Evolutionary conservation across 2,329 filamentous ascomycete genomes (phyloP).

Genomic region (Zasmidium cellare): DNA sequence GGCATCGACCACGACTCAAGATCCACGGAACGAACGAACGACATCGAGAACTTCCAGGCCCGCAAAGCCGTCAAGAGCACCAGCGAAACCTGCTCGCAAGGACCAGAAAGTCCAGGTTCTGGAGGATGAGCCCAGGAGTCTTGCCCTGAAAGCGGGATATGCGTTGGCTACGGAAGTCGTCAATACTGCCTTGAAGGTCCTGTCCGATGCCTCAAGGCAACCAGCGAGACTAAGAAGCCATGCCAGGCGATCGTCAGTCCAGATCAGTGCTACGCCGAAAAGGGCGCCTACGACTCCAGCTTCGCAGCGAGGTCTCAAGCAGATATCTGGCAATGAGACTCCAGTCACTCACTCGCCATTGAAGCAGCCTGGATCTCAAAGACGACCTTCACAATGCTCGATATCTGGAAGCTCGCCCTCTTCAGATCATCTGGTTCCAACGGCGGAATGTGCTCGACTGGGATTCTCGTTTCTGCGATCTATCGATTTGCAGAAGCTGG

Average conservation of each 20-base stretch:
- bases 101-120: constrained; percentile 36
- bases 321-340: constrained; percentile 50
- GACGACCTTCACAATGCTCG: constrained; percentile 2
- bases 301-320: constrained; percentile 36
- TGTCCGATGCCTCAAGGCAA: constrained; percentile 66
- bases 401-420: neutral
- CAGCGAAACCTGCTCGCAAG: constrained; percentile 7
- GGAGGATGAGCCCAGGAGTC: constrained; percentile 34
- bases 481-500: constrained; percentile 52
- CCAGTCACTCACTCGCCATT: constrained; percentile 52
- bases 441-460: constrained; percentile 67
- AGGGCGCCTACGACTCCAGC: neutral
- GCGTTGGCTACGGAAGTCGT: constrained; percentile 71
- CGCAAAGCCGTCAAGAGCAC: constrained; percentile 8
- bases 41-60: constrained; percentile 6
- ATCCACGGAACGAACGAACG: constrained; percentile 1
- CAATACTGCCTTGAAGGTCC: constrained; percentile 67
- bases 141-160: constrained; percentile 62
- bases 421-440: constrained; percentile 37
- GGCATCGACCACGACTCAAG: constrained; percentile 9
- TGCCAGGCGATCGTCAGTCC: neutral
- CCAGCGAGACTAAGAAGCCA: neutral
- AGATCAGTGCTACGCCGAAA: neutral
- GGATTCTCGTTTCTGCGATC: constrained; percentile 66
- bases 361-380: constrained; percentile 2